Conservation (phyloP, 2,329 filamentous ascomycete genomes). For the Aspergillus vadensis region DNA sequence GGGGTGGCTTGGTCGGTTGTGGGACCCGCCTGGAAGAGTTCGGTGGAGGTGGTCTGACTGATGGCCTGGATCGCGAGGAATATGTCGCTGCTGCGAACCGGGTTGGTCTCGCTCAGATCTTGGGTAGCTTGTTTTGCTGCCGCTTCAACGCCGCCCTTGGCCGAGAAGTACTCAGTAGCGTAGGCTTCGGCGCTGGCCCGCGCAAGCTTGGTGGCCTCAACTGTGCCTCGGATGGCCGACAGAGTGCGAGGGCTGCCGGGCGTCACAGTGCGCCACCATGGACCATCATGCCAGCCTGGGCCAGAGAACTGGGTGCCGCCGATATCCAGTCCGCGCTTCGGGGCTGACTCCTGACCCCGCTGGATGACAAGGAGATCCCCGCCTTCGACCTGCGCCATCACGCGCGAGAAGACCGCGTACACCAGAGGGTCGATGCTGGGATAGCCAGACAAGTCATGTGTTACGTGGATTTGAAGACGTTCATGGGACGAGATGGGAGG, state of each 20-base stretch:
- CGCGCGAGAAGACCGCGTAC: constrained; percentile 85
- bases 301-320: constrained; percentile 32
- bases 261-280: constrained; percentile 77
- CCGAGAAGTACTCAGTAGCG: constrained; percentile 78
- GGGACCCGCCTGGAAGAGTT: constrained; percentile 66
- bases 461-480: constrained; percentile 94
- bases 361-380: constrained; percentile 94
- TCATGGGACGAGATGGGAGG: constrained; percentile 97
- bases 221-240: constrained; percentile 74
- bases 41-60: constrained; percentile 62
- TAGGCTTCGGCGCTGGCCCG: constrained; percentile 88
- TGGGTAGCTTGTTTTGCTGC: constrained; percentile 80
- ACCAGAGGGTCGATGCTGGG: constrained; percentile 91
- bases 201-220: constrained; percentile 88
- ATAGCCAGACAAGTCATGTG: constrained; percentile 92
- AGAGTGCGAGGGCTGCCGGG: constrained; percentile 71
- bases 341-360: constrained; percentile 81
- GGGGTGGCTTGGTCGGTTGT: constrained; percentile 39
- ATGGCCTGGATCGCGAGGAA: constrained; percentile 95
- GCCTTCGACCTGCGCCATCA: constrained; percentile 99
- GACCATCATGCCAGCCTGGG: constrained; percentile 83
- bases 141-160: constrained; percentile 75
- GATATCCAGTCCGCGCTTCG: constrained; percentile 60
- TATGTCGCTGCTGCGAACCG: constrained; percentile 88
- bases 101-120: constrained; percentile 78